Conservation (phyloP, 2,329 filamentous ascomycete species). For the Diaporthe capsici region DNA sequence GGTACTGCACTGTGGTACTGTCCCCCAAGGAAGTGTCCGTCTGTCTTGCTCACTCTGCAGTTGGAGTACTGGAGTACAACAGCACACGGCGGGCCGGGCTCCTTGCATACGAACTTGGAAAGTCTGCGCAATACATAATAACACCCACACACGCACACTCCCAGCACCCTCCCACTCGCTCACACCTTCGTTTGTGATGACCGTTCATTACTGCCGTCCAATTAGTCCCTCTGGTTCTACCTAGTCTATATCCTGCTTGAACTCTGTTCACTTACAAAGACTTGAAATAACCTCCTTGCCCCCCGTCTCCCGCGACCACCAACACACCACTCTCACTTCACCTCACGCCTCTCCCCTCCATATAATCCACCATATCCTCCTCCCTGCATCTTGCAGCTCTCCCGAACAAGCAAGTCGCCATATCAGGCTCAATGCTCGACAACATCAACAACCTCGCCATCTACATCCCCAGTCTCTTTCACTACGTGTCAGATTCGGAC, state of each 20-base stretch:
- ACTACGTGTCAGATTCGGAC: slow-evolving; percentile 39
- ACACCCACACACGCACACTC: slow-evolving; percentile 33
- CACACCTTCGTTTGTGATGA: slow-evolving; percentile 31
- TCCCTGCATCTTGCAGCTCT: slow-evolving; percentile 17
- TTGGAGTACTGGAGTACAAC: neutral
- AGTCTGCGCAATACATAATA: slow-evolving; percentile 27
- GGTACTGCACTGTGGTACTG: neutral
- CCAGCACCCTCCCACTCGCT: slow-evolving; percentile 24
- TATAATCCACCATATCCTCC: neutral
- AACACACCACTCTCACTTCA: slow-evolving; percentile 5
- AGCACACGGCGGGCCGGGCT: slow-evolving; percentile 28
- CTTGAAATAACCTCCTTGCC: slow-evolving; percentile 30
- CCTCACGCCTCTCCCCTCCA: neutral
- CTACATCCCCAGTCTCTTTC: slow-evolving; percentile 39
- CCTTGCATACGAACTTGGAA: slow-evolving; percentile 36
- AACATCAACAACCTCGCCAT: slow-evolving; percentile 41
- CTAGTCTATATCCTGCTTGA: neutral
- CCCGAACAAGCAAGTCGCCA: neutral
- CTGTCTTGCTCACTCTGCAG: neutral
- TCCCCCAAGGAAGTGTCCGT: neutral
- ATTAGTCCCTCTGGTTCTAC: neutral
- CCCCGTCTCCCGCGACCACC: slow-evolving; percentile 1
- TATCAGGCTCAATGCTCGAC: slow-evolving; percentile 37
- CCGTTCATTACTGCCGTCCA: slow-evolving; percentile 18
- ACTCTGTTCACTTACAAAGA: neutral